These are phyloP conservation scores for Mollisiaceae sp. DNA, from an alignment of 2,329 filamentous ascomycete species.

Conservation along the genomic window DNA sequence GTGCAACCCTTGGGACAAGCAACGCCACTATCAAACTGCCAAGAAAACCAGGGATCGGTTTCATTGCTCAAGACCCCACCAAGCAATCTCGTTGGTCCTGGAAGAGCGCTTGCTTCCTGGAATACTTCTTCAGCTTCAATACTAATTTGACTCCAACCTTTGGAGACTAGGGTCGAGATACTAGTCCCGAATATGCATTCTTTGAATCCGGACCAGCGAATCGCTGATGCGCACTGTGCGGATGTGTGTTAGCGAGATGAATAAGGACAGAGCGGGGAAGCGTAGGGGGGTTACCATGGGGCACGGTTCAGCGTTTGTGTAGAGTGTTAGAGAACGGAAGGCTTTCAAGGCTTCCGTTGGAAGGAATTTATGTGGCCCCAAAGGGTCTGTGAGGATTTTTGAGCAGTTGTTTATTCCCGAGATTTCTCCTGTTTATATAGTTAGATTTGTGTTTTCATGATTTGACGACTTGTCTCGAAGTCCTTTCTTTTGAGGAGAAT, in stretches of 20 bases:
- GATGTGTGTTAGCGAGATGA: not conserved
- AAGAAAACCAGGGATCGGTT: slow-evolving; percentile 58
- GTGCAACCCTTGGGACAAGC: slow-evolving; percentile 34
- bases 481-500: not conserved
- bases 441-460: not conserved
- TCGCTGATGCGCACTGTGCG: slow-evolving; percentile 56
- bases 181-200: slow-evolving; percentile 61
- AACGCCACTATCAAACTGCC: slow-evolving; percentile 52
- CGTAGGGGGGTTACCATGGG: slow-evolving; percentile 48
- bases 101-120: slow-evolving; percentile 47
- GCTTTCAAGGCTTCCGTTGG: slow-evolving; percentile 49
- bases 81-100: slow-evolving; percentile 47
- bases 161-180: slow-evolving; percentile 51
- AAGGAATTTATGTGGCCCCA: slow-evolving; percentile 51
- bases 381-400: slow-evolving; percentile 51
- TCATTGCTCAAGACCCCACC: slow-evolving; percentile 54
- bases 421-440: slow-evolving; percentile 51
- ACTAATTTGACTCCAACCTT: slow-evolving; percentile 58
- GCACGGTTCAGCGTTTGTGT: slow-evolving; percentile 63
- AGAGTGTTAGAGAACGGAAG: slow-evolving; percentile 54
- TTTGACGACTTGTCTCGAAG: not conserved
- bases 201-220: slow-evolving; percentile 59
- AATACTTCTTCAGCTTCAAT: slow-evolving; percentile 54
- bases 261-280: not conserved
- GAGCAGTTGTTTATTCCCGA: slow-evolving; percentile 60